A percentile compares a stretch with the other conserved stretches of the same genome.
These are phyloP conservation scores for Cyclotella distinguenda DNA, from an alignment of 108 stramenopile genomes.

Conservation along the genomic window DNA sequence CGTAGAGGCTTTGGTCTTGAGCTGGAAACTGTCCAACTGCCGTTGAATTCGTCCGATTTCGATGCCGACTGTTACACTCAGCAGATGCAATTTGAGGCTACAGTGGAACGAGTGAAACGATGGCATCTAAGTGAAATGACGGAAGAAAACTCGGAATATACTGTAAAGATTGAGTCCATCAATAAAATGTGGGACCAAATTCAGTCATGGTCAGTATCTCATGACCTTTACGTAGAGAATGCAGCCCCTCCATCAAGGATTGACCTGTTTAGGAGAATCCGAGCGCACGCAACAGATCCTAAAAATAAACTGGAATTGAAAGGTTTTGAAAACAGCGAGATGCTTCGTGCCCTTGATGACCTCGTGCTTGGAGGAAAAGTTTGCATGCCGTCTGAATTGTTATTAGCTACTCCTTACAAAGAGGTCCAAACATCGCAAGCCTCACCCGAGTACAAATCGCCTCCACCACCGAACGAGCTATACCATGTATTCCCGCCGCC, in stretches of 20 bases:
- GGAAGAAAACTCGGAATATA: neutral
- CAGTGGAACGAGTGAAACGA: slow-evolving; percentile 8
- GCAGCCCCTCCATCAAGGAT: slow-evolving; percentile 27
- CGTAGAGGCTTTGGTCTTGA: slow-evolving; percentile 38
- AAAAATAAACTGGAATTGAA: neutral
- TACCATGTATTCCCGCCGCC: slow-evolving; percentile 32
- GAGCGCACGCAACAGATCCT: slow-evolving; percentile 1
- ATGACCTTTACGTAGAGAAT: slow-evolving; percentile 30
- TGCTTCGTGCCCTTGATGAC: slow-evolving; percentile 5
- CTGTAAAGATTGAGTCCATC: neutral
- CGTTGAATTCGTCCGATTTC: slow-evolving; percentile 10
- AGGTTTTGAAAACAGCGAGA: neutral
- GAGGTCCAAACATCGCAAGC: slow-evolving; percentile 16
- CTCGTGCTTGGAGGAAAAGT: slow-evolving; percentile 30
- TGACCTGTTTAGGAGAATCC: slow-evolving; percentile 22
- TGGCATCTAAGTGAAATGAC: slow-evolving; percentile 7
- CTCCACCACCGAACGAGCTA: slow-evolving; percentile 28
- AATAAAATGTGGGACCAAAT: slow-evolving; percentile 21
- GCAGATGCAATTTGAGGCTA: slow-evolving; percentile 10
- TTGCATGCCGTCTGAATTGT: slow-evolving; percentile 9
- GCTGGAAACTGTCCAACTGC: slow-evolving; percentile 34
- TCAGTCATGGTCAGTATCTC: slow-evolving; percentile 3
- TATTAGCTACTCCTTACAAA: neutral
- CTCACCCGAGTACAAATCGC: slow-evolving; percentile 34
- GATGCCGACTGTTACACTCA: slow-evolving; percentile 35